Conservation (phyloP, 2,329 filamentous ascomycete genomes). For the Cadophora sp. region DNA sequence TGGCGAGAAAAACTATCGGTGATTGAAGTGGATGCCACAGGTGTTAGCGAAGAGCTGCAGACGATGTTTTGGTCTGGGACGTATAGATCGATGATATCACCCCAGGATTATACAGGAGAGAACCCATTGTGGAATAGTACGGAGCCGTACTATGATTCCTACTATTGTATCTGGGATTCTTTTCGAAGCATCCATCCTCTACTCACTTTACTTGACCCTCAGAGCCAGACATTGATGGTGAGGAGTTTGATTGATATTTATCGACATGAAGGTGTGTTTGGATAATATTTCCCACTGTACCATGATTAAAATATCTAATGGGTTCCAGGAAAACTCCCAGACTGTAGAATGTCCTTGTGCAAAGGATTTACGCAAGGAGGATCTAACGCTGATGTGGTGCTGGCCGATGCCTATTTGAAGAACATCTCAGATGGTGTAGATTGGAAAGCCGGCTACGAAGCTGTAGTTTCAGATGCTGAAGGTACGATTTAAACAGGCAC, state of each 20-base stretch:
- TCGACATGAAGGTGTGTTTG: conserved; percentile 3
- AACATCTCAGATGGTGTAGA: conserved; percentile 65
- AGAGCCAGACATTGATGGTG: conserved; percentile 69
- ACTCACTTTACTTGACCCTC: conserved; percentile 70
- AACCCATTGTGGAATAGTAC: conserved; percentile 70
- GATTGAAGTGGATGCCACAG: conserved; percentile 58
- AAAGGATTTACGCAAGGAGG: conserved; percentile 77
- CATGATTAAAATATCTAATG: conserved; percentile 52
- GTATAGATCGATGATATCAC: conserved; percentile 72
- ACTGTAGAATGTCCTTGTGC: conserved; percentile 68
- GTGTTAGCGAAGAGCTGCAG: conserved; percentile 60
- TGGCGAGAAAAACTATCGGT: conserved; percentile 68
- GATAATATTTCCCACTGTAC: too few relatives aligned
- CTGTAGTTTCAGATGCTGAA: conserved; percentile 67
- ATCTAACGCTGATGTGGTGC: conserved; percentile 73
- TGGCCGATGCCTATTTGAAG: conserved; percentile 73
- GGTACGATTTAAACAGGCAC: background rate
- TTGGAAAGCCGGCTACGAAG: conserved; percentile 73
- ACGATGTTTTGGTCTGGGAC: conserved; percentile 72
- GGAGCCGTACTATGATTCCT: conserved; percentile 77
- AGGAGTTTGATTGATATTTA: conserved; percentile 74
- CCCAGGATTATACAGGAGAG: conserved; percentile 76
- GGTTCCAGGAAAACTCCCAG: conserved; percentile 55
- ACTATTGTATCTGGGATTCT: conserved; percentile 69
- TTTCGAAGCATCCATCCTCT: conserved; percentile 73